Evolutionary conservation across 495 filamentous ascomycete genomes (phyloP).

Genomic region (Talaromyces proteolyticus): DNA sequence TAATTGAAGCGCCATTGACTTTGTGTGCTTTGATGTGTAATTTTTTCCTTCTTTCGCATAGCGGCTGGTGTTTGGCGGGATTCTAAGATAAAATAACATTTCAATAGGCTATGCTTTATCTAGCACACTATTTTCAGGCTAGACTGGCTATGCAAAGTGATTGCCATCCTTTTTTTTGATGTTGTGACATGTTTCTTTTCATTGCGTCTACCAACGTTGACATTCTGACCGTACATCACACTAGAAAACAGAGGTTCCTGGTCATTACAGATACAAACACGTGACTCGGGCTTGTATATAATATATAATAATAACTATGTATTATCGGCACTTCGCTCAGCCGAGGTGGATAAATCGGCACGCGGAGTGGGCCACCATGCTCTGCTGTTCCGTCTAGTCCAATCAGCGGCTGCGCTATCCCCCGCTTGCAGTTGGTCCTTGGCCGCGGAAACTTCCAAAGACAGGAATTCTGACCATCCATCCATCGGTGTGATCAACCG

Average conservation of each 20-base stretch:
- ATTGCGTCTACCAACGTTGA: too few species aligned
- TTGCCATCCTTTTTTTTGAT: too few species aligned
- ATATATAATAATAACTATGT: background rate
- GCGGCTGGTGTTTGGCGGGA: constrained; percentile 33
- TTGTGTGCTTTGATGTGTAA: background rate
- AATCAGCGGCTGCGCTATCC: too few species aligned
- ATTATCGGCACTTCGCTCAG: background rate
- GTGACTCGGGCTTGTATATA: too few species aligned
- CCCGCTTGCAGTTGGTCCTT: too few species aligned
- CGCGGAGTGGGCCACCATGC: constrained; percentile 3
- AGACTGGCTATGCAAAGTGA: too few species aligned
- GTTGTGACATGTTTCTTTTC: too few species aligned
- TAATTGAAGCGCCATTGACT: constrained; percentile 16
- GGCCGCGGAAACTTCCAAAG: background rate
- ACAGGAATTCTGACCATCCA: background rate
- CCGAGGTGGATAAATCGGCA: constrained; percentile 19
- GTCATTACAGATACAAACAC: too few species aligned
- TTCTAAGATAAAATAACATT: background rate
- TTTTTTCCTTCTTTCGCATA: constrained; percentile 24
- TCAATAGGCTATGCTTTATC: background rate
- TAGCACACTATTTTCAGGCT: background rate
- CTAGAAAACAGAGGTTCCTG: too few species aligned
- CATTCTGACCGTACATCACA: too few species aligned
- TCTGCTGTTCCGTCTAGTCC: too few species aligned
- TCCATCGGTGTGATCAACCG: background rate